Evolutionary conservation across 148 eudicot genomes (phyloP), one percentile per base, ranked within the genome.

Genomic region (Rhododendron griersonianum): DNA sequence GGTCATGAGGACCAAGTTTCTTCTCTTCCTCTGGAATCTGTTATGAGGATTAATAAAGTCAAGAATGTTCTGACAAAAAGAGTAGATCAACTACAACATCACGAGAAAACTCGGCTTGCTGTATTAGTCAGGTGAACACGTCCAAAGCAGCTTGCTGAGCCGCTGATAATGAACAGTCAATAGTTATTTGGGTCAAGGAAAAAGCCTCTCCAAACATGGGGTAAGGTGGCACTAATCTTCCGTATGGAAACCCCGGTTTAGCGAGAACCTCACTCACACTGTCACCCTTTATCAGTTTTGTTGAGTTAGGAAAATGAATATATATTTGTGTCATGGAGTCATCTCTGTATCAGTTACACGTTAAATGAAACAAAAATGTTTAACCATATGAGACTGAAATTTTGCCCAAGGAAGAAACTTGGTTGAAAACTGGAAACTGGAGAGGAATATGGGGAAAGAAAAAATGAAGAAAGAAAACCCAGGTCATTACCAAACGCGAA

Each of bases 11-110:
- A 45, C 93, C 95, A 80, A 94, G 92, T 85, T 95, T 91, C 90
- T 92, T 95, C 90, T 98, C 99, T 83, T 95, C 99, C 88, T 98
- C 98, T 75, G 99, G 99, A 82, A 98, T 92, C 99, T 98, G 91
- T 30, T n/a, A 71, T 71, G 76, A 14, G 51, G 44, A 79, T 21
- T 78, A 50, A 69, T 51, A 30, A 23, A 53, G 84, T 80, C 53
- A 73, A 51, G 65, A 74, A 84, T 69, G 18, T 14, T n/a, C 19
- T 71, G 41, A 30, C 19, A 11, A 48, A 13, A 11, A 51, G 11
- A 11, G 30, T 30, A 10, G 23, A 51, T n/a, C 47, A 30, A 73
- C 35, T 45, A 53, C 14, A 84, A 83, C 13, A 65, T 65, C 33
- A n/a, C 5, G 8, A 30, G 76, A 71, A 28, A 71, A 71, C 76